phyloP scores from a whole-genome alignment of 1,284 basidiomycete species.

The Clitocybe nebularis region DNA sequence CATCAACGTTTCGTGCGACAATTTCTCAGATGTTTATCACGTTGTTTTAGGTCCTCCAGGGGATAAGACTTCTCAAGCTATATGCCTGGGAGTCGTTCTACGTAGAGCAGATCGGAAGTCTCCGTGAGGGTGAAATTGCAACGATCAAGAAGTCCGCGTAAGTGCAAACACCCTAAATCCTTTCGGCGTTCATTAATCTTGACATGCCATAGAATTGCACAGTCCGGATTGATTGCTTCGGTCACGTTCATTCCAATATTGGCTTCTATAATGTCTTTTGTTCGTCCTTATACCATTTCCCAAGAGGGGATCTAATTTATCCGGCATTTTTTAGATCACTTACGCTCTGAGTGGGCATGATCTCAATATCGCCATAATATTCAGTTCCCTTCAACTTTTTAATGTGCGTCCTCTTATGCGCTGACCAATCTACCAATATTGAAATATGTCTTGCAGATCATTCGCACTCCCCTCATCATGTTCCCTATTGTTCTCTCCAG shows the following conservation, averaged over 20 bases:
- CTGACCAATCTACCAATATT: not conserved
- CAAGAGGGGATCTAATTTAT: not conserved
- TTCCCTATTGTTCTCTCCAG: slow-evolving; percentile 49
- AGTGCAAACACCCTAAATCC: slow-evolving; percentile 24
- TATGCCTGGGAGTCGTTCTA: slow-evolving; percentile 69
- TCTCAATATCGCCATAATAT: slow-evolving; percentile 68
- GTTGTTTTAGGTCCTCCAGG: slow-evolving; percentile 48
- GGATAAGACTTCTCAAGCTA: slow-evolving; percentile 58
- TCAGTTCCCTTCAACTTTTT: slow-evolving; percentile 73
- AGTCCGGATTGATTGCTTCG: slow-evolving; percentile 53
- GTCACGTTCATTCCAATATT: slow-evolving; percentile 62
- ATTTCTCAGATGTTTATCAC: not conserved
- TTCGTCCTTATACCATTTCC: slow-evolving; percentile 5
- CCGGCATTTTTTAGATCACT: slow-evolving; percentile 51
- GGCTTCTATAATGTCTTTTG: slow-evolving; percentile 71
- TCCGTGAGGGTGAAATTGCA: slow-evolving; percentile 51
- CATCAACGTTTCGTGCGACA: not conserved
- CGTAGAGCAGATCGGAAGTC: slow-evolving; percentile 42
- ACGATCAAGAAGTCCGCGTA: slow-evolving; percentile 48
- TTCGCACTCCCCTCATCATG: slow-evolving; percentile 49
- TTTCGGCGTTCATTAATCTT: not conserved
- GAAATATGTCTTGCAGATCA: slow-evolving; percentile 36
- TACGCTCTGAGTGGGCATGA: slow-evolving; percentile 64
- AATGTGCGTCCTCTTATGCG: slow-evolving; percentile 45
- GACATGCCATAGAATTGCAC: slow-evolving; percentile 35